Conservation (phyloP, 257 asterid genomes). For the Nicotiana tomentosiformis region DNA sequence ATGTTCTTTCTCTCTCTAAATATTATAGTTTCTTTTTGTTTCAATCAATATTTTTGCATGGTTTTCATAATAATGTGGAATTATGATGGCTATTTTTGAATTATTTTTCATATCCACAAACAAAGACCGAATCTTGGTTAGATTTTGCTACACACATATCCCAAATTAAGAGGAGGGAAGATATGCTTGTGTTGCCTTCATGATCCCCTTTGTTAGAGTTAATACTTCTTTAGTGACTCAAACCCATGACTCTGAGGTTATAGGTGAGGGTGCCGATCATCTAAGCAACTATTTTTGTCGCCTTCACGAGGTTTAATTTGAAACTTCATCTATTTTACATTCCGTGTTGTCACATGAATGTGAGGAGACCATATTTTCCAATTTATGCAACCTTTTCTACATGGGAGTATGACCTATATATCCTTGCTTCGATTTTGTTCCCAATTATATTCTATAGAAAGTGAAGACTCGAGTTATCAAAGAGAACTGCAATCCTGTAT, state of each 20-base stretch:
- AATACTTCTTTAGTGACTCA: too few relatives aligned
- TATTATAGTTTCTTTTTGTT: background rate
- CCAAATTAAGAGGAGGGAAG: background rate
- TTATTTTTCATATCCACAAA: background rate
- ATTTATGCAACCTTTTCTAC: background rate
- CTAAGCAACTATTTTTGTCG: too few relatives aligned
- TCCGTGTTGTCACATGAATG: background rate
- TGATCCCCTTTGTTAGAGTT: too few relatives aligned
- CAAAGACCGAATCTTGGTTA: background rate
- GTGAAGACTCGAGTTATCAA: slow-evolving; percentile 65
- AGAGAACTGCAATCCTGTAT: slow-evolving; percentile 60
- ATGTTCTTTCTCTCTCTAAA: background rate
- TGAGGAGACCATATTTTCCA: background rate
- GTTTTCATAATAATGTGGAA: background rate
- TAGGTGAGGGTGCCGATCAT: too few relatives aligned
- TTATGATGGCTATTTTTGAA: background rate
- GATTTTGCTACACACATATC: background rate
- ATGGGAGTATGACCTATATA: background rate
- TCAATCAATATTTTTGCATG: background rate
- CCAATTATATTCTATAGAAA: slow-evolving; percentile 33
- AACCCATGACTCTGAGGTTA: too few relatives aligned
- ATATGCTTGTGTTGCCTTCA: too few relatives aligned
- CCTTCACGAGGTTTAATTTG: too few relatives aligned
- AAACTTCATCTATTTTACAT: background rate
- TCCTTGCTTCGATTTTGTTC: background rate